Evolutionary conservation across 2,329 filamentous ascomycete species (phyloP).

Genomic region (Taxawa tesnikishii): DNA sequence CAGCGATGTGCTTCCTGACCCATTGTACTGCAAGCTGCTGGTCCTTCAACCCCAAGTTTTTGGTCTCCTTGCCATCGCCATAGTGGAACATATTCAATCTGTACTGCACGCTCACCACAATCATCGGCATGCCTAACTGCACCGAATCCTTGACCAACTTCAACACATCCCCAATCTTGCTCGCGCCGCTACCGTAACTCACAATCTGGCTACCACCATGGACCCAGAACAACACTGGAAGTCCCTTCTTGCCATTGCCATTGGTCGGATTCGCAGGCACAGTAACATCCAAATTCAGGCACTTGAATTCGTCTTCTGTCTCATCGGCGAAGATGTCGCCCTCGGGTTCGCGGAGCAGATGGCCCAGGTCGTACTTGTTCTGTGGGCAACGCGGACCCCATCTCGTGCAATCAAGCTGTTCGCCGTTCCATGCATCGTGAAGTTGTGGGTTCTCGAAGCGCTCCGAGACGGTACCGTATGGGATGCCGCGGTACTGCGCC

Average conservation of each 20-base stretch:
- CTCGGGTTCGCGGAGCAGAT: slow-evolving; percentile 31
- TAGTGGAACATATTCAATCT: slow-evolving; percentile 34
- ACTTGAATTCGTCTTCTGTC: slow-evolving; percentile 30
- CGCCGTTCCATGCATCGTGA: slow-evolving; percentile 9
- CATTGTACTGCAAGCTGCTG: slow-evolving; percentile 22
- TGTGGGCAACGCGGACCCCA: slow-evolving; percentile 29
- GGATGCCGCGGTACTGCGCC: slow-evolving; percentile 11
- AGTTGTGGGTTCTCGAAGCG: slow-evolving; percentile 8
- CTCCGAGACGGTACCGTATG: slow-evolving; percentile 8
- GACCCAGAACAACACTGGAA: slow-evolving; percentile 35
- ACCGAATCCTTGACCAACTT: slow-evolving; percentile 19
- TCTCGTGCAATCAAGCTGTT: slow-evolving; percentile 13
- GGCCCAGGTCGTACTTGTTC: slow-evolving; percentile 26
- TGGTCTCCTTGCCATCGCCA: slow-evolving; percentile 25
- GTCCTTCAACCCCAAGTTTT: slow-evolving; percentile 12
- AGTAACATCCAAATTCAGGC: slow-evolving; percentile 31
- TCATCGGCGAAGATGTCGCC: slow-evolving; percentile 15
- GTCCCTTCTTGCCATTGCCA: neutral
- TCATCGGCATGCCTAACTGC: slow-evolving; percentile 21
- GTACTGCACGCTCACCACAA: slow-evolving; percentile 32
- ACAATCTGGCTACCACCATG: slow-evolving; percentile 35
- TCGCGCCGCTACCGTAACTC: slow-evolving; percentile 30
- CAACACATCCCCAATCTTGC: slow-evolving; percentile 26
- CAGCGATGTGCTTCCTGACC: slow-evolving; percentile 20
- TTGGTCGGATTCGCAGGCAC: slow-evolving; percentile 11